Evolutionary conservation across 805 yeast species (phyloP).

Genomic region (Wickerhamomyces canadensis): DNA sequence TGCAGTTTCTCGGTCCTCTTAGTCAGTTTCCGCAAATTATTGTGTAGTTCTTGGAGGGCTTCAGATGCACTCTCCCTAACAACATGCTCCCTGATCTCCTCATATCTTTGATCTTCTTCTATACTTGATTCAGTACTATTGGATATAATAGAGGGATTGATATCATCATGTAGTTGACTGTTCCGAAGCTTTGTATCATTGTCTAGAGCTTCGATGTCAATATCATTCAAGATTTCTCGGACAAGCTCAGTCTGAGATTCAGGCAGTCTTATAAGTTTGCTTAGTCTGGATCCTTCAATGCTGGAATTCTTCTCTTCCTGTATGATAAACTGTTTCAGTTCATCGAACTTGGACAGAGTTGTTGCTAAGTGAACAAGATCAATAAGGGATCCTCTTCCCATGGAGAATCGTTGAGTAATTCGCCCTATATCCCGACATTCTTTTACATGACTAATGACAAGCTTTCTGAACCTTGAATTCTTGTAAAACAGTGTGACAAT

Average conservation of each 20-base stretch:
- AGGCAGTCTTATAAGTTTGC: slow-evolving; percentile 23
- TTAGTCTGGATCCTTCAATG: slow-evolving; percentile 24
- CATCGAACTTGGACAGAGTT: slow-evolving; percentile 31
- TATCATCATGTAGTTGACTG: slow-evolving; percentile 1
- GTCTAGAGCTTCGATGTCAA: slow-evolving; percentile 34
- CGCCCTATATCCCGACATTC: slow-evolving; percentile 53
- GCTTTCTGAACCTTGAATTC: slow-evolving; percentile 25
- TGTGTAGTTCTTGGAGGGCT: slow-evolving; percentile 8
- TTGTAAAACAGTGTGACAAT: slow-evolving; percentile 39
- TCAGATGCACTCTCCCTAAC: slow-evolving; percentile 10
- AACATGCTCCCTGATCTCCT: not conserved
- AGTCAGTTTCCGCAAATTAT: slow-evolving; percentile 24
- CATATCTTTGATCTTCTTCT: not conserved
- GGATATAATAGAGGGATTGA: not conserved
- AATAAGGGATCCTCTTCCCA: slow-evolving; percentile 38
- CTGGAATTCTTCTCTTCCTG: slow-evolving; percentile 11
- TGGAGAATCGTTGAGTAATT: slow-evolving; percentile 52
- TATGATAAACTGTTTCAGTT: slow-evolving; percentile 21
- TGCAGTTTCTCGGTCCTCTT: slow-evolving; percentile 26
- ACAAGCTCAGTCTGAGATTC: slow-evolving; percentile 37
- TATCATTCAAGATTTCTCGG: slow-evolving; percentile 33
- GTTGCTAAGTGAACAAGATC: slow-evolving; percentile 40
- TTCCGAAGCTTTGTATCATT: slow-evolving; percentile 3
- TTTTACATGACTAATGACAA: slow-evolving; percentile 32
- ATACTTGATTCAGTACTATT: not conserved